Evolutionary conservation across 495 filamentous ascomycete species (phyloP).

Genomic region (Beverwykella pulmonaria): DNA sequence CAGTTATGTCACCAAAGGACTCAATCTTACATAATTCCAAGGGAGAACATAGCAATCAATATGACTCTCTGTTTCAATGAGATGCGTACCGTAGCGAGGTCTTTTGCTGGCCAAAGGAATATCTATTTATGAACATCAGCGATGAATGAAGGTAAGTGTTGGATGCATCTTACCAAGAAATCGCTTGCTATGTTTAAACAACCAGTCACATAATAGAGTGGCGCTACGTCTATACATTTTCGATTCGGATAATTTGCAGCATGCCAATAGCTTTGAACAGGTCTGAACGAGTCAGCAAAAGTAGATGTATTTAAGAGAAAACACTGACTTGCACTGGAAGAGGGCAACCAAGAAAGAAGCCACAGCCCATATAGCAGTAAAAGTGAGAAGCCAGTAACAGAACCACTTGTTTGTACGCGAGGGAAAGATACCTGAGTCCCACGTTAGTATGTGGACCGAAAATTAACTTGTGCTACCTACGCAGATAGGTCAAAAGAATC

Average conservation of each 20-base stretch:
- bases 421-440: conserved; percentile 13
- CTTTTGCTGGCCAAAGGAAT: conserved; percentile 22
- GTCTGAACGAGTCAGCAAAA: conserved; percentile 2
- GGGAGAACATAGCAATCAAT: conserved; percentile 20
- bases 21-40: conserved; percentile 15
- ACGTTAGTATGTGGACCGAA: not conserved
- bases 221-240: conserved; percentile 14
- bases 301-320: too few relatives aligned
- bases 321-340: conserved; percentile 25
- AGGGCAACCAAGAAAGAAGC: conserved; percentile 6
- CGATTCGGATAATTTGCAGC: conserved; percentile 6
- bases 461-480: not conserved
- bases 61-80: conserved; percentile 19
- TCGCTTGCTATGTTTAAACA: conserved; percentile 20
- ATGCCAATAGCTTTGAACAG: conserved; percentile 18
- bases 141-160: too few relatives aligned
- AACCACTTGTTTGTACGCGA: conserved; percentile 15
- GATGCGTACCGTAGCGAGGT: conserved; percentile 9
- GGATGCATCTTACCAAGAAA: conserved; percentile 26
- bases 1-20: not conserved
- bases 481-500: conserved; percentile 26
- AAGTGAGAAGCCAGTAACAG: conserved; percentile 10
- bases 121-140: not conserved
- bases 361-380: conserved; percentile 3
- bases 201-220: conserved; percentile 3